Evolutionary conservation across 2,329 filamentous ascomycete species (phyloP), one percentile per base, ranked within the genome.

Genomic region (Aspergillus thermomutatus): DNA sequence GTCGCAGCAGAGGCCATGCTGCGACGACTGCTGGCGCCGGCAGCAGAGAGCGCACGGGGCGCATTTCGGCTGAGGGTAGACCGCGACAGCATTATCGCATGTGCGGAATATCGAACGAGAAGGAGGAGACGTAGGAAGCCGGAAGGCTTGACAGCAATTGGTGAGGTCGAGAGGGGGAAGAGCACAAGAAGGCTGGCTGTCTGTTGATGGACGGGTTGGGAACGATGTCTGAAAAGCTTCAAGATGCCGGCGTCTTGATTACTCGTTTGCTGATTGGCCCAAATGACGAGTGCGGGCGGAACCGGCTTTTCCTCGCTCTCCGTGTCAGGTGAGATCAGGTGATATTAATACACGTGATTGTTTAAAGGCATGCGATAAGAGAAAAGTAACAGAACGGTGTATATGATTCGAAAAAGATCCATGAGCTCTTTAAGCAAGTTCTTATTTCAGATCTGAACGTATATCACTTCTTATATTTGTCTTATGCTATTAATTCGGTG

Each of bases 41-140:
- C 55, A 58, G 83, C 83, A 76, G 83, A 82, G 75, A 84, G 78
- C 74, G 82, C 82, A 76, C 83, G 83, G 79, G 84, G 82, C 73
- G 84, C 83, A 77, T 82, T 82, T 74, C 84, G 81, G 77, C 83
- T 81, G 75, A 87, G 78, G 75, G 83, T 80, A 74, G 84, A 83
- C 77, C 85, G 83, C 77, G 86, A 84, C 79, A 88, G 81, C 87
- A 89, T 89, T 73, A 75, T 82, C 76, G 73, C 72, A 79, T 85
- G 72, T 74, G 80, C 78, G 78, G 77, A 63, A 64, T 61, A 76
- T 73, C 76, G 78, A 80, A 80, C 80, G 78, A 79, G 62, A 61
- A 64, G 66, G 63, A 65, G 62, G 63, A 64, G 63, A 46, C 50
- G 59, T 54, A 62, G 58, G 61, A 66, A 68, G 65, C 68, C 76